Evolutionary conservation across 495 filamentous ascomycete species (phyloP).

Genomic region (Tetracladium setigerum): DNA sequence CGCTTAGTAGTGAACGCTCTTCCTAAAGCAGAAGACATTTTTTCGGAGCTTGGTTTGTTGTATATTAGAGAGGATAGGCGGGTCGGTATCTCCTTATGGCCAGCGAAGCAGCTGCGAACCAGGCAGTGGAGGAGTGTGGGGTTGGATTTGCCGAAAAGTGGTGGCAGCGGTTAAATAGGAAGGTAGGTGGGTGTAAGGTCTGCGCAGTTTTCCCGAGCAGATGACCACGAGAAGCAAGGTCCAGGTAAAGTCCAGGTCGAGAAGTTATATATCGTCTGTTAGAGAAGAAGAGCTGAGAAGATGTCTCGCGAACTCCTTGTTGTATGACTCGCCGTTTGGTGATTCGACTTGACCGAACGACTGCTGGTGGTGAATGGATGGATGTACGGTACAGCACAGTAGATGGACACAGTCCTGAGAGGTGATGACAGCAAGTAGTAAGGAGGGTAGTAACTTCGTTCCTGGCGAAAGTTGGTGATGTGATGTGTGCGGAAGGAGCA

Average conservation of each 20-base stretch:
- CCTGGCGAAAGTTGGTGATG: too few relatives aligned
- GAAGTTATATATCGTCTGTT: too few relatives aligned
- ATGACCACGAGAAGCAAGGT: background rate
- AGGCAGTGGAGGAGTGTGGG: constrained; percentile 2
- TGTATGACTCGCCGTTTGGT: too few relatives aligned
- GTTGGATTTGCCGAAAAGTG: constrained; percentile 5
- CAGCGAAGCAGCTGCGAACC: constrained; percentile 1
- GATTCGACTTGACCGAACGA: too few relatives aligned
- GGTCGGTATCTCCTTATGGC: constrained; percentile 3
- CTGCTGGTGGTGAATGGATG: background rate
- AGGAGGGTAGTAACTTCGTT: too few relatives aligned
- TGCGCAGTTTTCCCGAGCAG: background rate
- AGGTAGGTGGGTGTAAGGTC: background rate
- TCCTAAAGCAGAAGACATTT: constrained; percentile 15
- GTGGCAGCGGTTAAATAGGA: constrained; percentile 3
- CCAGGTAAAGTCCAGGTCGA: too few relatives aligned
- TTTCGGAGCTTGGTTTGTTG: constrained; percentile 4
- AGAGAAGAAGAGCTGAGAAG: too few relatives aligned
- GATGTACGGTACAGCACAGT: background rate
- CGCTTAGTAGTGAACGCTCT: constrained; percentile 17
- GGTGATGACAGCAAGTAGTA: too few relatives aligned
- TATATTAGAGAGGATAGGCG: constrained; percentile 4
- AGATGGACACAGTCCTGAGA: background rate
- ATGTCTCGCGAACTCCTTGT: too few relatives aligned
- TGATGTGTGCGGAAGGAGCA: too few relatives aligned